Evolutionary conservation across 2,329 filamentous ascomycete genomes (phyloP).

Genomic region (Bretziella fagacearum): DNA sequence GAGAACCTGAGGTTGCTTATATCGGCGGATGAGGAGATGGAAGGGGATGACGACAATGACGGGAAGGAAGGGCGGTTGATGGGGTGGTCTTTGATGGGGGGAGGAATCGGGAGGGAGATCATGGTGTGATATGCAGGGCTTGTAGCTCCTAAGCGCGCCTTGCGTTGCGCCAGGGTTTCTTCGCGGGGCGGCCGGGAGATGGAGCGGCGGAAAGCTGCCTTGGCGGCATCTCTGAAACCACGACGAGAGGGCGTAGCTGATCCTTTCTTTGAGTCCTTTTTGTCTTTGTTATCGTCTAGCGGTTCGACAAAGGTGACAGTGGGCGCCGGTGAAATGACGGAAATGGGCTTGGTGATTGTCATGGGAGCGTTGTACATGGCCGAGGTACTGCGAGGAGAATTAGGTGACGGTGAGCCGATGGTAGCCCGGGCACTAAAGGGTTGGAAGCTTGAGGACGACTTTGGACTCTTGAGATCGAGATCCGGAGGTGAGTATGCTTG

Average conservation of each 20-base stretch:
- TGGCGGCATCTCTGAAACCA: constrained; percentile 12
- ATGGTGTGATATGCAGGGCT: constrained; percentile 11
- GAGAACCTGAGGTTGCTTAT: neutral
- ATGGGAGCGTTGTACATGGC: too few relatives aligned
- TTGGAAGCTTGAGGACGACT: too few relatives aligned
- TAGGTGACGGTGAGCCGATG: too few relatives aligned
- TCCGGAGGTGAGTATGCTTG: neutral
- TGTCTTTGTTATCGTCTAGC: neutral
- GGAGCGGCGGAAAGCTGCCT: constrained; percentile 10
- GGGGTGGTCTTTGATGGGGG: neutral
- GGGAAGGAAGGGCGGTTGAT: neutral
- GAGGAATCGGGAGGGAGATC: constrained; percentile 1
- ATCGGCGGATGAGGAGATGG: too few relatives aligned
- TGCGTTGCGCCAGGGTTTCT: constrained; percentile 2
- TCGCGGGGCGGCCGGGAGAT: constrained; percentile 7
- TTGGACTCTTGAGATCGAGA: neutral
- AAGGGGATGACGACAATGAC: too few relatives aligned
- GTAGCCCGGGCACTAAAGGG: too few relatives aligned
- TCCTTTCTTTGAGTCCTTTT: neutral
- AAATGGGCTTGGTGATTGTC: too few relatives aligned
- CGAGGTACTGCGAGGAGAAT: too few relatives aligned
- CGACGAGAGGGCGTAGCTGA: neutral
- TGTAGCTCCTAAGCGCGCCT: neutral
- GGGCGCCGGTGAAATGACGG: too few relatives aligned
- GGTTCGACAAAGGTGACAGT: too few relatives aligned